Evolutionary conservation across 352 stramenopile genomes (phyloP).

Genomic region (Phytophthora hibernalis): DNA sequence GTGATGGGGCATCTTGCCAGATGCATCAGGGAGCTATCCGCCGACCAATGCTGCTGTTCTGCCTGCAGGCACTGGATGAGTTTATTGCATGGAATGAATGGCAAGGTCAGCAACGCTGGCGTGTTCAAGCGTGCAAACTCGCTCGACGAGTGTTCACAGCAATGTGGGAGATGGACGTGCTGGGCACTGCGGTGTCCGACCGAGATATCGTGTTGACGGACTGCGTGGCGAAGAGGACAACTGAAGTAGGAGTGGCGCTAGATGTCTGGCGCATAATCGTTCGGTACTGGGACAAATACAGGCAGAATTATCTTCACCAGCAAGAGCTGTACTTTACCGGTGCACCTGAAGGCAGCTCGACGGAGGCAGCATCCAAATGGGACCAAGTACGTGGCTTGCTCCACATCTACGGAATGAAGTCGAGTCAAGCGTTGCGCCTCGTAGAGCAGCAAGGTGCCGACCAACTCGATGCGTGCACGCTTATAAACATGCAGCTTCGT

Average conservation of each 20-base stretch:
- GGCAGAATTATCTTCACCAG: constrained; percentile 71
- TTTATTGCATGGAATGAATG: constrained; percentile 58
- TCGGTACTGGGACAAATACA: constrained; percentile 67
- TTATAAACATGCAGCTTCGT: constrained; percentile 38
- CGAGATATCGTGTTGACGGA: constrained; percentile 52
- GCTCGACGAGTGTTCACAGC: constrained; percentile 61
- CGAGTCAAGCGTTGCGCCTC: constrained; percentile 42
- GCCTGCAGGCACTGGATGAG: constrained; percentile 75
- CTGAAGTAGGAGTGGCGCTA: constrained; percentile 49
- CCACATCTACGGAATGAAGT: constrained; percentile 66
- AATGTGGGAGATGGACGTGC: constrained; percentile 60
- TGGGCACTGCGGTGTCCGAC: constrained; percentile 15
- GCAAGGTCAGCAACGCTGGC: constrained; percentile 42
- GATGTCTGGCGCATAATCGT: constrained; percentile 71
- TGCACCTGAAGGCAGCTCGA: constrained; percentile 1
- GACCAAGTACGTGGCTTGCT: constrained; percentile 39
- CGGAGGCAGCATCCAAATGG: constrained; percentile 40
- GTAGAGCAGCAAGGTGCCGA: constrained; percentile 26
- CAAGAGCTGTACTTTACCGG: constrained; percentile 67
- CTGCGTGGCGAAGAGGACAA: constrained; percentile 43
- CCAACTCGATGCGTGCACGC: constrained; percentile 6
- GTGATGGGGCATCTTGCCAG: constrained; percentile 43
- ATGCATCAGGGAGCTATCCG: constrained; percentile 45
- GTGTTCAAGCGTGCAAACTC: constrained; percentile 57
- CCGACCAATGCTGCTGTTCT: constrained; percentile 78